Conservation (phyloP, 1,139 yeast species). For the Kazachstania sp. region DNA sequence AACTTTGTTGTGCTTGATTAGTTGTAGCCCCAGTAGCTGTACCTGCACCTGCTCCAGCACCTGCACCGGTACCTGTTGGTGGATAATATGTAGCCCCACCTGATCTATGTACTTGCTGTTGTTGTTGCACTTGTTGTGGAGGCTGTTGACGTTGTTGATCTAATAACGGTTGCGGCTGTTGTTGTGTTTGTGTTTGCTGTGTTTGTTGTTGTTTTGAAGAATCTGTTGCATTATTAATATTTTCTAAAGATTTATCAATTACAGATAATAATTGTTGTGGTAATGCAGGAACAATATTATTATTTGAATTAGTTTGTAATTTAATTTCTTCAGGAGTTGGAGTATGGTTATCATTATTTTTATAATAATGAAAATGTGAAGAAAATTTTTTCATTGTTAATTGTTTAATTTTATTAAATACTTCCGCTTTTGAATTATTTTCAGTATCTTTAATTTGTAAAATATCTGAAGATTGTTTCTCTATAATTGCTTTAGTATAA, state of each 20-base stretch:
- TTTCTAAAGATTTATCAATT: conserved; percentile 25
- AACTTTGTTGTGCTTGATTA: too few relatives aligned
- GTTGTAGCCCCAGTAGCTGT: too few relatives aligned
- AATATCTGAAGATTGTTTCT: conserved; percentile 16
- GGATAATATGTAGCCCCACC: conserved; percentile 4
- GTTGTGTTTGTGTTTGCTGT: conserved; percentile 12
- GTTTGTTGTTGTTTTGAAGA: conserved; percentile 26
- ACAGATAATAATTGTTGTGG: conserved; percentile 23
- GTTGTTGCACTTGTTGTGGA: conserved; percentile 5
- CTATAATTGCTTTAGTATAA: conserved; percentile 51
- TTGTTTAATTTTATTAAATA: conserved; percentile 25
- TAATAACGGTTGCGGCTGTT: conserved; percentile 8
- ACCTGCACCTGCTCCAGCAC: background rate
- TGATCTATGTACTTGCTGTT: conserved; percentile 1
- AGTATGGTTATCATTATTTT: conserved; percentile 23
- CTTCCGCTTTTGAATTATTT: conserved; percentile 17
- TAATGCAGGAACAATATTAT: conserved; percentile 20
- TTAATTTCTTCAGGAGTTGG: conserved; percentile 29
- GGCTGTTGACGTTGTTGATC: conserved; percentile 5
- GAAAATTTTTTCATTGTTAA: conserved; percentile 30
- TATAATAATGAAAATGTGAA: conserved; percentile 29
- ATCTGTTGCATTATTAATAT: conserved; percentile 14
- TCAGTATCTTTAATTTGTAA: conserved; percentile 7
- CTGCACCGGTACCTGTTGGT: background rate
- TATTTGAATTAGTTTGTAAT: conserved; percentile 22